A percentile compares a stretch with the other conserved stretches of the same genome.
phyloP scores from a whole-genome alignment of 345 rosid species.

The Hibiscus trionum region DNA sequence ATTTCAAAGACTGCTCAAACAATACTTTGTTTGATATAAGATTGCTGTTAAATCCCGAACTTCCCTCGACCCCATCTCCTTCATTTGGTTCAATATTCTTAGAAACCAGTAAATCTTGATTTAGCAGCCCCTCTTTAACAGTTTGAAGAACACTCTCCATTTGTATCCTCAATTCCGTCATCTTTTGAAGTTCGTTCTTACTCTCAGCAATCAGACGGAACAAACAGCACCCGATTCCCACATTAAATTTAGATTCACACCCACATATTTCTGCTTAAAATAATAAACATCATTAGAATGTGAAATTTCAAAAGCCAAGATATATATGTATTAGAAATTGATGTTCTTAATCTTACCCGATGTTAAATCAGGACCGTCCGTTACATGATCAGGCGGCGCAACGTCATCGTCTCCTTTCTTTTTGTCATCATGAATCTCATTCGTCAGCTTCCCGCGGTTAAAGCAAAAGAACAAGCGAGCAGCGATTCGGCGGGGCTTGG shows the following conservation, averaged over 20 bases:
- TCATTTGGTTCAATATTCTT: constrained; percentile 17
- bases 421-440: not conserved
- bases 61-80: constrained; percentile 25
- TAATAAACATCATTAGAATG: not conserved
- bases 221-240: constrained; percentile 51
- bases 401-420: not conserved
- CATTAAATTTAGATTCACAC: constrained; percentile 29
- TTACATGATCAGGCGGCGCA: not conserved
- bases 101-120: constrained; percentile 7
- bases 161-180: constrained; percentile 38
- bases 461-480: constrained; percentile 23
- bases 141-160: constrained; percentile 43
- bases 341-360: not conserved
- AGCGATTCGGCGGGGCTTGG: constrained; percentile 7
- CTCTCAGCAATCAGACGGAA: constrained; percentile 43
- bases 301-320: not conserved
- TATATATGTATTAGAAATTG: not conserved
- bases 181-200: constrained; percentile 52
- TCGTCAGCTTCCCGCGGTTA: constrained; percentile 3
- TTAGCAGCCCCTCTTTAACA: constrained; percentile 21
- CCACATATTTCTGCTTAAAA: constrained; percentile 19
- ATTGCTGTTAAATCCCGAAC: constrained; percentile 17
- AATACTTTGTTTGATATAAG: constrained; percentile 15
- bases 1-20: constrained; percentile 24
- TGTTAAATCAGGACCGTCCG: constrained; percentile 8